These are phyloP conservation scores for Castanopsis chinensis DNA, from an alignment of 306 rosid genomes.

Conservation along the genomic window DNA sequence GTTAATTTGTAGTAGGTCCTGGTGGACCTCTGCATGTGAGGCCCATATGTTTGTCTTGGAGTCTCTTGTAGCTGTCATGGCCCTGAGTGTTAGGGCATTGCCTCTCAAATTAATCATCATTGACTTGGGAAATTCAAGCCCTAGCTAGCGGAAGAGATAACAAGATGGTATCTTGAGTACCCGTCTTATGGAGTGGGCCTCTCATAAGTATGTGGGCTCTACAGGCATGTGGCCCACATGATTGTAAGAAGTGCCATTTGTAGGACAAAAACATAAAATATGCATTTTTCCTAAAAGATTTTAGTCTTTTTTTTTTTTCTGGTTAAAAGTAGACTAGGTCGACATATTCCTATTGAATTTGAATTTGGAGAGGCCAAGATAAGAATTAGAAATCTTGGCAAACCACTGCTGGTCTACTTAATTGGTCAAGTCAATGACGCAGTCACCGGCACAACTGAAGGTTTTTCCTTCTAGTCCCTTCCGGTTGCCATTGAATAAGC, in stretches of 20 bases:
- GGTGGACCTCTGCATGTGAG: constrained; percentile 13
- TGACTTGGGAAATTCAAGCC: neutral
- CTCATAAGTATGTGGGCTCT: too few relatives aligned
- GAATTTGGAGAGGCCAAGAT: constrained; percentile 30
- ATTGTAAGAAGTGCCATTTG: too few relatives aligned
- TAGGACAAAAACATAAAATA: too few relatives aligned
- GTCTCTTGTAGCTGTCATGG: constrained; percentile 43
- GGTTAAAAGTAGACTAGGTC: neutral
- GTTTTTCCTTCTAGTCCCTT: neutral
- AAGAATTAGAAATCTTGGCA: constrained; percentile 19
- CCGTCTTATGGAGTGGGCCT: neutral
- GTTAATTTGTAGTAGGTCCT: constrained; percentile 33
- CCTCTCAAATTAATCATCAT: constrained; percentile 30
- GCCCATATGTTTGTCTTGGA: constrained; percentile 20
- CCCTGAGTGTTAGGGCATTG: constrained; percentile 45
- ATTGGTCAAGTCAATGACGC: neutral
- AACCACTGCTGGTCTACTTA: neutral
- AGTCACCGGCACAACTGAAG: constrained; percentile 31
- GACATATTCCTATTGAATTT: neutral
- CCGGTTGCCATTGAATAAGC: constrained; percentile 21
- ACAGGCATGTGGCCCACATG: too few relatives aligned
- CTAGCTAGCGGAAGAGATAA: neutral
- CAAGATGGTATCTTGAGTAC: too few relatives aligned
- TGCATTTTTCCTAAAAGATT: too few relatives aligned
- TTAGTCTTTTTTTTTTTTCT: neutral